Conservation (phyloP, 2,329 filamentous ascomycete species). For the Trichoderma endophyticum region DNA sequence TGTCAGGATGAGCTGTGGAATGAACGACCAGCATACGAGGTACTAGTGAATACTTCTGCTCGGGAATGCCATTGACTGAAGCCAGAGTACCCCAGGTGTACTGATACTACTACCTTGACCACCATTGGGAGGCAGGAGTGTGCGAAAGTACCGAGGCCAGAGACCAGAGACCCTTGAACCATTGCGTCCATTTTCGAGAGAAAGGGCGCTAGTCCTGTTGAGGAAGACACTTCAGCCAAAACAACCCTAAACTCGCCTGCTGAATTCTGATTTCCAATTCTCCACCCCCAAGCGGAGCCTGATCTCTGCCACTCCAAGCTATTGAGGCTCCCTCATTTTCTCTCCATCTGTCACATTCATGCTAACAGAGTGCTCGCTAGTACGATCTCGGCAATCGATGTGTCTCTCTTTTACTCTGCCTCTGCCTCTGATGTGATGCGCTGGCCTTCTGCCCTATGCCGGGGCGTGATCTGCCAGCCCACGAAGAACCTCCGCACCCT, state of each 20-base stretch:
- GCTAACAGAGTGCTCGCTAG: conserved; percentile 1
- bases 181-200: neutral
- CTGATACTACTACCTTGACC: neutral
- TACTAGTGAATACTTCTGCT: neutral
- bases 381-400: conserved; percentile 16
- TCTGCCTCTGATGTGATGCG: neutral
- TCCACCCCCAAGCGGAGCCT: conserved; percentile 5
- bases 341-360: neutral
- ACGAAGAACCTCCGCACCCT: neutral
- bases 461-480: neutral
- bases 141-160: neutral
- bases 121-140: neutral
- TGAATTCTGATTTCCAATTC: neutral
- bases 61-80: neutral
- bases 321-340: conserved; percentile 4
- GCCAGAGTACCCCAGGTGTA: neutral
- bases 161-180: neutral
- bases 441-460: neutral
- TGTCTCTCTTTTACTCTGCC: neutral
- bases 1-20: neutral
- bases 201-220: neutral
- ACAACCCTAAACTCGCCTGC: neutral
- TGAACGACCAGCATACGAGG: neutral
- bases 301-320: conserved; percentile 2
- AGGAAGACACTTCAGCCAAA: neutral